Percentiles rank a stretch among this genome's conserved stretches.
Conservation (phyloP, 352 stramenopile genomes). For the Globisporangium rhizosaccharum region DNA sequence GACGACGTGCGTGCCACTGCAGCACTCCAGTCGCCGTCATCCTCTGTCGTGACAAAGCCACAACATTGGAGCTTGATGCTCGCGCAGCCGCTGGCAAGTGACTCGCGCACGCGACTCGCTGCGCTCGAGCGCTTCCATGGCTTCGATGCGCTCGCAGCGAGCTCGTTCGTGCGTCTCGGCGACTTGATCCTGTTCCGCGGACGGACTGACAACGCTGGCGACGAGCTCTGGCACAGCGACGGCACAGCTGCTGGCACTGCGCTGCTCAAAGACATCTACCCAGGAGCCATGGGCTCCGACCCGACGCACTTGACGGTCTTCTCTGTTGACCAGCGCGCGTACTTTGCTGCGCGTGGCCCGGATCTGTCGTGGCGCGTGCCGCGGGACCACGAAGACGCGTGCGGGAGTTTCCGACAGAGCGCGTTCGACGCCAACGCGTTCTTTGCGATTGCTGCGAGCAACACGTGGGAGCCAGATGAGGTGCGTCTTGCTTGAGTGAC, state of each 20-base stretch:
- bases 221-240: slow-evolving; percentile 81
- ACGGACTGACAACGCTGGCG: slow-evolving; percentile 11
- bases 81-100: slow-evolving; percentile 14
- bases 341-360: slow-evolving; percentile 73
- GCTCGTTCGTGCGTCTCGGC: slow-evolving; percentile 17
- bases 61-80: slow-evolving; percentile 20
- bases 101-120: slow-evolving; percentile 19
- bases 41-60: slow-evolving; percentile 10
- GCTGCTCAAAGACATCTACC: slow-evolving; percentile 63
- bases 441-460: slow-evolving; percentile 66
- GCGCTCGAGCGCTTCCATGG: slow-evolving; percentile 15
- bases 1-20: slow-evolving; percentile 1
- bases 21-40: not conserved
- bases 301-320: slow-evolving; percentile 37
- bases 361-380: slow-evolving; percentile 61
- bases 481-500: slow-evolving; percentile 13
- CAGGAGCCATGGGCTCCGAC: slow-evolving; percentile 22
- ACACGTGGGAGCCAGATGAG: slow-evolving; percentile 52
- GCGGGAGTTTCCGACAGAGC: slow-evolving; percentile 61
- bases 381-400: slow-evolving; percentile 43
- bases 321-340: slow-evolving; percentile 59
- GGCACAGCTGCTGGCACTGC: slow-evolving; percentile 52
- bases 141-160: slow-evolving; percentile 6
- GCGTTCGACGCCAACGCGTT: slow-evolving; percentile 44
- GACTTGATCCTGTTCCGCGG: slow-evolving; percentile 32